Evolutionary conservation across 495 filamentous ascomycete species (phyloP).

Genomic region (Hypoxylon cercidicola): DNA sequence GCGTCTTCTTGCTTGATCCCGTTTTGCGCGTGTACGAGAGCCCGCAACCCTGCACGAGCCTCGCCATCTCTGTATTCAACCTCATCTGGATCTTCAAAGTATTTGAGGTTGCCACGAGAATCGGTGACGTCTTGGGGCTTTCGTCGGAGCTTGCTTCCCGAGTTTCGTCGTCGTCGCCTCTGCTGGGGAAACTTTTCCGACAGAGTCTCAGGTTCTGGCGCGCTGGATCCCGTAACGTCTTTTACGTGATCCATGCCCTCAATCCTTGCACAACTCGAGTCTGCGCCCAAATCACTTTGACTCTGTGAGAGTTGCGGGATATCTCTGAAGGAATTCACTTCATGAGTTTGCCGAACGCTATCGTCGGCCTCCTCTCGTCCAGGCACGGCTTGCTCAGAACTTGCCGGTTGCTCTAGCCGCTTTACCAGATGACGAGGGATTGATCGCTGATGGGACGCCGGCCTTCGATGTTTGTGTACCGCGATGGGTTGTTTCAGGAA

Average conservation of each 20-base stretch:
- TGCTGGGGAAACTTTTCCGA: constrained; percentile 47
- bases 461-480: constrained; percentile 66
- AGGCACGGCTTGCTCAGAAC: constrained; percentile 27
- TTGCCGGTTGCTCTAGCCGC: constrained; percentile 47
- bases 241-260: constrained; percentile 45
- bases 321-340: constrained; percentile 16
- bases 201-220: constrained; percentile 63
- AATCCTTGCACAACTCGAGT: constrained; percentile 14
- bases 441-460: constrained; percentile 66
- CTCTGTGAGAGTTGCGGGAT: constrained; percentile 39
- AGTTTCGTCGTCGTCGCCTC: constrained; percentile 73
- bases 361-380: constrained; percentile 15
- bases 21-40: constrained; percentile 6
- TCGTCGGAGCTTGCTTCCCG: constrained; percentile 78
- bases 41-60: constrained; percentile 69
- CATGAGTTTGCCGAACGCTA: constrained; percentile 5
- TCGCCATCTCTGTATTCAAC: constrained; percentile 85
- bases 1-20: constrained; percentile 2
- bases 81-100: constrained; percentile 79
- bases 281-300: constrained; percentile 47
- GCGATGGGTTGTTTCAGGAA: constrained; percentile 84
- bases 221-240: constrained; percentile 65
- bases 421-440: constrained; percentile 59
- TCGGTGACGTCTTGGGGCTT: constrained; percentile 70
- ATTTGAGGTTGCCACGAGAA: constrained; percentile 77